These are phyloP conservation scores for Phytophthora colocasiae DNA, from an alignment of 352 stramenopile species.

Conservation along the genomic window DNA sequence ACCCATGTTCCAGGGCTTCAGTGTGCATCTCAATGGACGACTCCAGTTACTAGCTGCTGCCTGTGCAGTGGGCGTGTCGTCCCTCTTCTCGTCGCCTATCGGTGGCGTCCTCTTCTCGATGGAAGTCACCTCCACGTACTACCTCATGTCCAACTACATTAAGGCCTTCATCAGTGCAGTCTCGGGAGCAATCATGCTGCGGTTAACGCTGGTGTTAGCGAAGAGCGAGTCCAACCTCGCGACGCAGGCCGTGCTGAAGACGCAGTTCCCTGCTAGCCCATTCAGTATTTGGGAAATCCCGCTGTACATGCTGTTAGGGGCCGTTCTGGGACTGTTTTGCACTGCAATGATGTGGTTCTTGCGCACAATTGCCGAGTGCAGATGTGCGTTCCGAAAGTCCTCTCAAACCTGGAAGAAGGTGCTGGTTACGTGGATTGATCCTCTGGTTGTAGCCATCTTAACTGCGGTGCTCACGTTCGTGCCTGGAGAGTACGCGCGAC, in stretches of 20 bases:
- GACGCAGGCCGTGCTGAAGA: slow-evolving; percentile 57
- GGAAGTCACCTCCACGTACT: slow-evolving; percentile 92
- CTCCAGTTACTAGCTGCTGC: slow-evolving; percentile 92
- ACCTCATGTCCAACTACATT: slow-evolving; percentile 92
- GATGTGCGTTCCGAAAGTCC: slow-evolving; percentile 41
- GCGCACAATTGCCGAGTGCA: slow-evolving; percentile 58
- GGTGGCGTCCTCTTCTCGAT: slow-evolving; percentile 96
- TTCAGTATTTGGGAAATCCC: slow-evolving; percentile 81
- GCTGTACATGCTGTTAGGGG: slow-evolving; percentile 68
- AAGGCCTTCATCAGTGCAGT: slow-evolving; percentile 90
- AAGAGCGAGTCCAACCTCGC: slow-evolving; percentile 61
- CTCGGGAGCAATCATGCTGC: slow-evolving; percentile 76
- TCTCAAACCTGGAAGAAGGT: slow-evolving; percentile 58
- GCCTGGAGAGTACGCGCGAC: slow-evolving; percentile 66
- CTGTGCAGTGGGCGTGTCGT: slow-evolving; percentile 93
- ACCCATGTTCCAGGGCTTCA: slow-evolving; percentile 76
- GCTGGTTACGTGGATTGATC: slow-evolving; percentile 72
- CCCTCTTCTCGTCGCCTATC: slow-evolving; percentile 94
- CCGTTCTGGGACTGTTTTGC: slow-evolving; percentile 61
- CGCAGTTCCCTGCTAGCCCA: slow-evolving; percentile 53
- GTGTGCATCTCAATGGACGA: slow-evolving; percentile 75
- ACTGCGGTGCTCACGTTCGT: slow-evolving; percentile 77
- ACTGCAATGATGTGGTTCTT: slow-evolving; percentile 69
- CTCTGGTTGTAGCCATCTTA: slow-evolving; percentile 66
- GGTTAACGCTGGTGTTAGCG: slow-evolving; percentile 69